Percentiles rank a stretch among this genome's conserved stretches.
phyloP scores from a whole-genome alignment of 2,329 filamentous ascomycete genomes.

The Diplodia corticola region DNA sequence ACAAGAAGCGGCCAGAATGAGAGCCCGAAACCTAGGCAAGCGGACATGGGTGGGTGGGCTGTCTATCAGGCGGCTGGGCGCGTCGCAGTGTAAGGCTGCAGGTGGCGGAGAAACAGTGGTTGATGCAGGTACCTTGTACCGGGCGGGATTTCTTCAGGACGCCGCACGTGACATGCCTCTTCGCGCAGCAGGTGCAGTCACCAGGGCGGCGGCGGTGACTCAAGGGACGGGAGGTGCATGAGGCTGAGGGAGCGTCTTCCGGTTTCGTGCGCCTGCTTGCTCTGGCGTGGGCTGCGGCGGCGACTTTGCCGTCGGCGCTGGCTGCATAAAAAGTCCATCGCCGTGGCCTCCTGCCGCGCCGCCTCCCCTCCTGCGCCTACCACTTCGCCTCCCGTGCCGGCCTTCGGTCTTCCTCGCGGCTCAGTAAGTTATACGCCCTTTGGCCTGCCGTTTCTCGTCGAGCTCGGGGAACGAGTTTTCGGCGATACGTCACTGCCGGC shows the following conservation, averaged over 20 bases:
- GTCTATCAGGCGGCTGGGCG: background rate
- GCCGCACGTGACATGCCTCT: background rate
- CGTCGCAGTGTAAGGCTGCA: slow-evolving; percentile 16
- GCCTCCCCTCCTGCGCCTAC: background rate
- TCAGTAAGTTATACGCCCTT: background rate
- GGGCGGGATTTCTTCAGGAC: slow-evolving; percentile 3
- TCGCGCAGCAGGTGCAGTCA: background rate
- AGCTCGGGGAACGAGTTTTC: slow-evolving; percentile 1
- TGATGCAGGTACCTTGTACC: slow-evolving; percentile 10
- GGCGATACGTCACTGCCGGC: slow-evolving; percentile 20
- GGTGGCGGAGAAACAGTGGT: slow-evolving; percentile 16
- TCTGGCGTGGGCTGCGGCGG: slow-evolving; percentile 6
- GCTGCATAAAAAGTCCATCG: slow-evolving; percentile 15
- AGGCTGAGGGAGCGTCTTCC: slow-evolving; percentile 22
- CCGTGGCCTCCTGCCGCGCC: background rate
- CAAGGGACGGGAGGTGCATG: slow-evolving; percentile 14
- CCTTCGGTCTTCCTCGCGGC: background rate
- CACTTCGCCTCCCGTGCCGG: background rate
- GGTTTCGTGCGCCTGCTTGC: slow-evolving; percentile 17
- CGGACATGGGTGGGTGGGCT: background rate
- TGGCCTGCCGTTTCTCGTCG: background rate
- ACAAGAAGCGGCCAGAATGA: background rate
- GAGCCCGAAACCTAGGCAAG: background rate
- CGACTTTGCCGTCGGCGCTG: slow-evolving; percentile 7
- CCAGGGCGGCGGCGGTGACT: slow-evolving; percentile 13